Base-by-base conservation (phyloP, 2,329 filamentous ascomycete species). In the Fusarium camptoceras region DNA sequence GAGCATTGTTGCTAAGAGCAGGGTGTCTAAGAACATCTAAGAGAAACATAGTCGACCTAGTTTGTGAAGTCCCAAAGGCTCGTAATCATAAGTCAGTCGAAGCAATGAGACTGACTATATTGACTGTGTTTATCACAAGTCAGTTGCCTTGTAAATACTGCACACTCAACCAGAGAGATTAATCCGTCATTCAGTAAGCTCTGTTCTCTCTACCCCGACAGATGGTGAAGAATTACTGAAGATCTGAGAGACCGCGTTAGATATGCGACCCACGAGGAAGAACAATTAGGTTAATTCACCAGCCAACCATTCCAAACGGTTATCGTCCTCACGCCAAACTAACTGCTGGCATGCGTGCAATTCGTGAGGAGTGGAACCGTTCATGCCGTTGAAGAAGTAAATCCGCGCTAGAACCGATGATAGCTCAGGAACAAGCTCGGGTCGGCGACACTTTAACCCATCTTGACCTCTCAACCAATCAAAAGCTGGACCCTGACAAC, bases 381-480 rank as follows among this genome's bases (percentile, higher is more conserved):
- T 30, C 6, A 18, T 12, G 2, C 46, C 37, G 12, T 24, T 30
- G 6, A 18, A 15, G 2, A 16, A 24, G 20, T 20, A 66, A 61
- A 34, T 9, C 61, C 63, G 55, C 41, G 39, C 24, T 61, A 66
- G 20, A 39, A 9, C 63, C 48, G 48, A 2, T 2, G 6, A 34
- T 25, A 48, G 28, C 43, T 16, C 55, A 66, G 55, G 55, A 71
- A 59, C 43, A 62, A 53, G 37, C 22, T 71, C 68, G 68, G 66
- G 48, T 67, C 73, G 73, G 73, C 55, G 31, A 48, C 65, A 75
- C 73, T 68, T 75, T 75, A 68, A 66, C 71, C 73, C 73, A 74
- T 27, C n/a, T 37, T 41, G 3, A 15, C 18, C 20, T n/a, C 15
- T 11, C 50, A 34, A 20, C 73, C 73, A 75, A 75, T 75, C 70